A percentile compares a stretch with the other conserved stretches of the same genome.
phyloP scores from a whole-genome alignment of 2,329 filamentous ascomycete genomes.

The Clarireedia paspali region DNA sequence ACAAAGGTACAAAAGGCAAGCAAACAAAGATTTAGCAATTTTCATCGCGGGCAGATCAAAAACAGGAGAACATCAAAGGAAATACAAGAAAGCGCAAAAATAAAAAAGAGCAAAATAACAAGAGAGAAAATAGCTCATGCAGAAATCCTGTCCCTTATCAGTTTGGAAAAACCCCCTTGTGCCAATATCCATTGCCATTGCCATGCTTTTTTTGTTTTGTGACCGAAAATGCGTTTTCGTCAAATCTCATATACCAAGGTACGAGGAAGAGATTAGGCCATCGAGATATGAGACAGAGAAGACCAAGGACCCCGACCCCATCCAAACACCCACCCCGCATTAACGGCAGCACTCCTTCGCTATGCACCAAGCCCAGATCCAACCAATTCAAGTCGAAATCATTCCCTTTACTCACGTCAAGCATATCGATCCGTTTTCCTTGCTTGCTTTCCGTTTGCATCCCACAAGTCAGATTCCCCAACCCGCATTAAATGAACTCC shows the following conservation, averaged over 20 bases:
- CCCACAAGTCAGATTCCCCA: slow-evolving; percentile 21
- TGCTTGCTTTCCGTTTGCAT: slow-evolving; percentile 13
- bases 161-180: not conserved
- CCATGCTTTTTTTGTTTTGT: slow-evolving; percentile 13
- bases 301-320: slow-evolving; percentile 11
- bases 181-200: slow-evolving; percentile 8
- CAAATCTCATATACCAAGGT: slow-evolving; percentile 4
- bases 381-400: slow-evolving; percentile 7
- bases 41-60: slow-evolving; percentile 1
- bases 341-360: slow-evolving; percentile 20
- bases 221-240: slow-evolving; percentile 5
- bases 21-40: not conserved
- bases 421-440: slow-evolving; percentile 13
- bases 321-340: slow-evolving; percentile 14
- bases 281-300: slow-evolving; percentile 6
- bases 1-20: slow-evolving; percentile 1
- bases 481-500: slow-evolving; percentile 32
- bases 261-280: slow-evolving; percentile 1
- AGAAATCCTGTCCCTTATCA: slow-evolving; percentile 7
- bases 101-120: not conserved
- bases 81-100: slow-evolving; percentile 4
- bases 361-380: slow-evolving; percentile 23
- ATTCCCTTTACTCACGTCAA: slow-evolving; percentile 12
- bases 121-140: not conserved
- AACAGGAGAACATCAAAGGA: not conserved